Percentiles rank a stretch among this genome's conserved stretches.
These are phyloP conservation scores for Penicillium expansum DNA, from an alignment of 2,329 filamentous ascomycete genomes.

Conservation along the genomic window DNA sequence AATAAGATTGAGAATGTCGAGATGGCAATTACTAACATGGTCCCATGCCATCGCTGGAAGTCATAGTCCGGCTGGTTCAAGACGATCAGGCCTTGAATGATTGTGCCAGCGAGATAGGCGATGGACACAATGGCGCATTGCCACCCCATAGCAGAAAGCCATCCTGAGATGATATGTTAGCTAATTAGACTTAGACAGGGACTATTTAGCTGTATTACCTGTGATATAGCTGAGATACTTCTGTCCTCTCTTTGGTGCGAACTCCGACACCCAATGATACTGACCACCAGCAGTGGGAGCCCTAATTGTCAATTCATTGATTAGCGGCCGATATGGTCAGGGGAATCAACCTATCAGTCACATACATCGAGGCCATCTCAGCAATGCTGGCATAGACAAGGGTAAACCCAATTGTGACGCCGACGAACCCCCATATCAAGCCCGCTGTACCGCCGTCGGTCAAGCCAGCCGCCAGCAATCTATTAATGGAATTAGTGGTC, in stretches of 20 bases:
- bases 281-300: slow-evolving; percentile 43
- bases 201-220: slow-evolving; percentile 26
- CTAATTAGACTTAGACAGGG: background rate
- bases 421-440: slow-evolving; percentile 40
- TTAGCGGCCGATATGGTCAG: background rate
- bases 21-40: slow-evolving; percentile 44
- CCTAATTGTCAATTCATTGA: slow-evolving; percentile 19
- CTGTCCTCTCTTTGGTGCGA: slow-evolving; percentile 43
- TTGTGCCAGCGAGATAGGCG: slow-evolving; percentile 45
- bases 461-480: slow-evolving; percentile 31
- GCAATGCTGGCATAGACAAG: slow-evolving; percentile 41
- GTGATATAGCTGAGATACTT: slow-evolving; percentile 48
- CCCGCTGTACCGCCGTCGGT: slow-evolving; percentile 40
- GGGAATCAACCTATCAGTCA: background rate
- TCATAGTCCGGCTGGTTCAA: slow-evolving; percentile 44
- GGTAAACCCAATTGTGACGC: slow-evolving; percentile 31
- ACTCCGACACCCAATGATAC: slow-evolving; percentile 36
- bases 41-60: slow-evolving; percentile 46
- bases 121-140: slow-evolving; percentile 46
- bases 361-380: slow-evolving; percentile 46
- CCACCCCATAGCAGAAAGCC: slow-evolving; percentile 47
- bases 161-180: slow-evolving; percentile 28
- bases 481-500: slow-evolving; percentile 18
- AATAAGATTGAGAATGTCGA: slow-evolving; percentile 41
- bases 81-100: slow-evolving; percentile 47